Percentiles rank a stretch among this genome's conserved stretches.
These are phyloP conservation scores for Fomitopsis pinicola DNA, from an alignment of 1,284 basidiomycete genomes.

Conservation along the genomic window DNA sequence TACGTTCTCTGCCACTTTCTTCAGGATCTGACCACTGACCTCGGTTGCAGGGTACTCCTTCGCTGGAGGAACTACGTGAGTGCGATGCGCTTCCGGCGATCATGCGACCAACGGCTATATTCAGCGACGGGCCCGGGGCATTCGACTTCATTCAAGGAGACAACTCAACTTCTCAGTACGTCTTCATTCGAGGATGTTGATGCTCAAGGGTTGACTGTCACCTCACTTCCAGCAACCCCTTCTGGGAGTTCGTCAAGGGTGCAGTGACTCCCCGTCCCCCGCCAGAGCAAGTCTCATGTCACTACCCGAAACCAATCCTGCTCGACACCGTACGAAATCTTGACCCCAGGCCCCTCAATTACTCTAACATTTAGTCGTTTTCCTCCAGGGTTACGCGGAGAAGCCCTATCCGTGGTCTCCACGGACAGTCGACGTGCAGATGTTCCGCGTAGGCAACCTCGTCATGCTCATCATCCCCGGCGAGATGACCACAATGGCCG, in stretches of 20 bases:
- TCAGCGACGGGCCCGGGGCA: conserved; percentile 74
- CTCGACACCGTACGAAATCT: conserved; percentile 55
- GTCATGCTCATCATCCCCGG: conserved; percentile 78
- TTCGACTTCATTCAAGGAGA: conserved; percentile 80
- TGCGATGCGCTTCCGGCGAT: not conserved
- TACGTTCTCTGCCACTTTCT: conserved; percentile 26
- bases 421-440: conserved; percentile 73
- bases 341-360: not conserved
- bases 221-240: conserved; percentile 54
- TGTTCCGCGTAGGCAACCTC: conserved; percentile 75
- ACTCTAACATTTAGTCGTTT: not conserved
- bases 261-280: conserved; percentile 63
- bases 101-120: not conserved
- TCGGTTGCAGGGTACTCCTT: conserved; percentile 55
- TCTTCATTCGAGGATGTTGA: not conserved
- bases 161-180: conserved; percentile 60
- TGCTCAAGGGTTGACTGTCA: too few relatives aligned
- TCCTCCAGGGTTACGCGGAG: conserved; percentile 54
- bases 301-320: conserved; percentile 78
- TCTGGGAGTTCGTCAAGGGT: conserved; percentile 80
- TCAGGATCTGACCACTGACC: not conserved
- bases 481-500: conserved; percentile 57
- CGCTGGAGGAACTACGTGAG: conserved; percentile 78
- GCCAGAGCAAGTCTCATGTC: conserved; percentile 64
- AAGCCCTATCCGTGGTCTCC: conserved; percentile 77